Evolutionary conservation across 2,329 filamentous ascomycete genomes (phyloP).

Genomic region (Colletotrichum sp.): DNA sequence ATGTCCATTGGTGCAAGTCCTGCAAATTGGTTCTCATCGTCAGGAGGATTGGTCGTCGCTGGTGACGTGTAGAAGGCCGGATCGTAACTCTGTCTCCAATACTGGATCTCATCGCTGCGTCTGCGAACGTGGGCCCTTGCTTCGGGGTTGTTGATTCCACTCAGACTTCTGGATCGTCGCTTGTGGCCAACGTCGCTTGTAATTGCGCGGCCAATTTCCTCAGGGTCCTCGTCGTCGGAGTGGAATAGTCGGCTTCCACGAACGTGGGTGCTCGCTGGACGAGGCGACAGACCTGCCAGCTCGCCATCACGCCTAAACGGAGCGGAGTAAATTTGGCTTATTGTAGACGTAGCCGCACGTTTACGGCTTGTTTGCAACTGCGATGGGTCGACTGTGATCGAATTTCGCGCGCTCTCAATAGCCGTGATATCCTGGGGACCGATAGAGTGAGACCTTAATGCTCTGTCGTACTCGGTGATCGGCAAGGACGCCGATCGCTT

Average conservation of each 20-base stretch:
- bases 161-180: slow-evolving; percentile 65
- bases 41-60: slow-evolving; percentile 51
- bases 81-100: slow-evolving; percentile 67
- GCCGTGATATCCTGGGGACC: slow-evolving; percentile 59
- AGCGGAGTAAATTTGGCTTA: slow-evolving; percentile 41
- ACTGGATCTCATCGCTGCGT: slow-evolving; percentile 68
- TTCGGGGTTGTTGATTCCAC: slow-evolving; percentile 27
- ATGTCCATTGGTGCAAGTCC: slow-evolving; percentile 33
- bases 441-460: slow-evolving; percentile 66
- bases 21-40: slow-evolving; percentile 37
- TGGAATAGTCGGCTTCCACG: slow-evolving; percentile 45
- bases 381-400: slow-evolving; percentile 51
- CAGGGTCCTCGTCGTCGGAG: slow-evolving; percentile 46
- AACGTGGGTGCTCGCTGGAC: slow-evolving; percentile 65
- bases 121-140: slow-evolving; percentile 40
- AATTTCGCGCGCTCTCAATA: slow-evolving; percentile 60
- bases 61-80: slow-evolving; percentile 52
- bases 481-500: slow-evolving; percentile 65
- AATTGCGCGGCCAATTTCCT: slow-evolving; percentile 67
- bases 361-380: slow-evolving; percentile 39
- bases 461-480: slow-evolving; percentile 65
- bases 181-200: slow-evolving; percentile 59
- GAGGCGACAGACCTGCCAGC: slow-evolving; percentile 61
- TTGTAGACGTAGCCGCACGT: slow-evolving; percentile 44
- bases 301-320: slow-evolving; percentile 46